Percentiles rank a stretch among this genome's conserved stretches.
Conservation (phyloP, 2,329 filamentous ascomycete genomes). For the Aspergillus sp. region DNA sequence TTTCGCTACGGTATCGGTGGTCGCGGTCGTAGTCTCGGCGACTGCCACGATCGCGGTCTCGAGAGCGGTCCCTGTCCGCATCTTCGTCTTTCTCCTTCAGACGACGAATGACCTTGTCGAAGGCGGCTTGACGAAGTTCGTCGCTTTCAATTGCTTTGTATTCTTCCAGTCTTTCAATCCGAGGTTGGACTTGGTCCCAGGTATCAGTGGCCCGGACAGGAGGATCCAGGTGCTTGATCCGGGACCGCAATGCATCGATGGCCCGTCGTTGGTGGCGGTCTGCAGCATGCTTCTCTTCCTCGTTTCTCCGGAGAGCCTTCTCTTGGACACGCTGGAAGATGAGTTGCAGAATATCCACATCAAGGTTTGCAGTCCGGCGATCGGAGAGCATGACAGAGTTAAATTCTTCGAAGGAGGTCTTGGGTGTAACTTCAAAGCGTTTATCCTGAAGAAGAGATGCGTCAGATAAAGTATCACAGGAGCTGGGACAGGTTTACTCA, state of each 20-base stretch:
- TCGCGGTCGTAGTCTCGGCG: slow-evolving; percentile 50
- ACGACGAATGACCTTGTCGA: slow-evolving; percentile 85
- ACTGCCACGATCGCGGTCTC: slow-evolving; percentile 38
- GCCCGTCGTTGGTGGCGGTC: slow-evolving; percentile 82
- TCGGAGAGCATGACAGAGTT: slow-evolving; percentile 73
- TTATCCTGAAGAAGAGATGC: slow-evolving; percentile 60
- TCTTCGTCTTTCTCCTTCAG: slow-evolving; percentile 89
- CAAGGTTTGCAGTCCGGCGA: slow-evolving; percentile 79
- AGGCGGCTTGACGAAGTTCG: slow-evolving; percentile 72
- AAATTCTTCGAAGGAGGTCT: slow-evolving; percentile 87
- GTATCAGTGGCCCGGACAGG: slow-evolving; percentile 70
- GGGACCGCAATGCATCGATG: slow-evolving; percentile 74
- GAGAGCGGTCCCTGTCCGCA: slow-evolving; percentile 52
- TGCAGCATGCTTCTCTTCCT: slow-evolving; percentile 73
- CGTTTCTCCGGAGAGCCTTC: slow-evolving; percentile 72
- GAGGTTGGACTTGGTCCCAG: slow-evolving; percentile 79
- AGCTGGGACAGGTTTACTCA: slow-evolving; percentile 40
- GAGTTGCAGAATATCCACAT: slow-evolving; percentile 67
- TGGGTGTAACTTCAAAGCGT: slow-evolving; percentile 80
- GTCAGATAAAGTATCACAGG: background rate
- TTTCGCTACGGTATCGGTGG: slow-evolving; percentile 41
- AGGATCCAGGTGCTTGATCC: slow-evolving; percentile 85
- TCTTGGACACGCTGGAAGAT: slow-evolving; percentile 86
- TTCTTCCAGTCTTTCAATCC: slow-evolving; percentile 74
- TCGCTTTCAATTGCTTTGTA: slow-evolving; percentile 78